Conservation (phyloP, 2,329 filamentous ascomycete genomes). For the Incumbomyces delicatus region DNA sequence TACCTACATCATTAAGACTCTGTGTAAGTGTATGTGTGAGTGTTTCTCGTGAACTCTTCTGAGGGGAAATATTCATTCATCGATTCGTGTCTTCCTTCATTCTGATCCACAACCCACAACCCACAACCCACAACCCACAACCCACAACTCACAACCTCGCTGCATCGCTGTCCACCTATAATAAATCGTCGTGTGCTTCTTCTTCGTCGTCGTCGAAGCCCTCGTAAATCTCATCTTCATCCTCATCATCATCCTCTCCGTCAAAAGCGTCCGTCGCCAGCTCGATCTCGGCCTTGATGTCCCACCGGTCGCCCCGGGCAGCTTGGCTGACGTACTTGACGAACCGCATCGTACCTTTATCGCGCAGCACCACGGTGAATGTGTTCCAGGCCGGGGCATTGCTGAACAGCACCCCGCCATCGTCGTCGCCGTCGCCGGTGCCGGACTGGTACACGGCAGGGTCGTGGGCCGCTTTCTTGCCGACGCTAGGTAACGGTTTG, state of each 20-base stretch:
- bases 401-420: slow-evolving; percentile 62
- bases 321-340: slow-evolving; percentile 86
- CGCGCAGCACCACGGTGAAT: slow-evolving; percentile 78
- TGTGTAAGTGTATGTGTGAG: too few relatives aligned
- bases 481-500: slow-evolving; percentile 23
- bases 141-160: too few relatives aligned
- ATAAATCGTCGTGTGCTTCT: slow-evolving; percentile 4
- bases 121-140: too few relatives aligned
- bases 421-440: slow-evolving; percentile 51
- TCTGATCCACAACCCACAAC: too few relatives aligned
- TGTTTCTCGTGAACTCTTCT: too few relatives aligned
- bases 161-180: too few relatives aligned
- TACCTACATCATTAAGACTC: too few relatives aligned
- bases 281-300: slow-evolving; percentile 67
- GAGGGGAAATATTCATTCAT: too few relatives aligned
- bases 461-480: slow-evolving; percentile 39
- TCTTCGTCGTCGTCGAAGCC: slow-evolving; percentile 17
- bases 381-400: slow-evolving; percentile 75
- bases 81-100: too few relatives aligned
- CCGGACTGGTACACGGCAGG: slow-evolving; percentile 79
- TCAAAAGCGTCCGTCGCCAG: slow-evolving; percentile 17
- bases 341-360: slow-evolving; percentile 78
- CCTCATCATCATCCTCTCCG: slow-evolving; percentile 14
- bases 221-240: slow-evolving; percentile 12
- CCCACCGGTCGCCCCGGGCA: slow-evolving; percentile 85